Evolutionary conservation across 1,139 yeast genomes (phyloP).

Genomic region (Kodamaea ohmeri): DNA sequence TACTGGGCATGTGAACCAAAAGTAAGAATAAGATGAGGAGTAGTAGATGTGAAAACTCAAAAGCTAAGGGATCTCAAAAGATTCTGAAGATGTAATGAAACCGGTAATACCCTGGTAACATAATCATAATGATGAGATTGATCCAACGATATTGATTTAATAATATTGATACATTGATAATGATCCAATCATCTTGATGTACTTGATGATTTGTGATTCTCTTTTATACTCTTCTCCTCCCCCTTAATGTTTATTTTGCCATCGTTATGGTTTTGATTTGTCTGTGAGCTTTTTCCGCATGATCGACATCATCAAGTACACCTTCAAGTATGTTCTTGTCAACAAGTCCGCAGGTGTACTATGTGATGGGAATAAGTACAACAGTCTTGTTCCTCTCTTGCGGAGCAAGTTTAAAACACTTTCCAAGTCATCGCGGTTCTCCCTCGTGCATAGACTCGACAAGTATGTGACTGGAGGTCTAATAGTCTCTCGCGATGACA

Average conservation of each 20-base stretch:
- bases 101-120: no score
- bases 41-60: no score
- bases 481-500: constrained; percentile 20
- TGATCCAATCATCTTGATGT: no score
- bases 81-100: no score
- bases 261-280: background rate
- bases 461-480: constrained; percentile 27
- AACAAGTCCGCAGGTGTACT: constrained; percentile 25
- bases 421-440: constrained; percentile 11
- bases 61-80: no score
- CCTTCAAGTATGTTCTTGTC: constrained; percentile 20
- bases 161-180: no score
- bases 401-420: constrained; percentile 14
- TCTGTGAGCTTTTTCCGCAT: background rate
- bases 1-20: no score
- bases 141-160: no score
- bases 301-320: constrained; percentile 16
- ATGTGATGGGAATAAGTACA: constrained; percentile 16
- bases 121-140: no score
- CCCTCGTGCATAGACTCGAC: constrained; percentile 24
- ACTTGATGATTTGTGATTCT: no score
- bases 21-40: no score
- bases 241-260: background rate
- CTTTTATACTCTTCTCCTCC: background rate
- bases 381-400: constrained; percentile 16